Base-by-base conservation (phyloP, 306 rosid genomes). In the Oxytropis ochrocephala region DNA sequence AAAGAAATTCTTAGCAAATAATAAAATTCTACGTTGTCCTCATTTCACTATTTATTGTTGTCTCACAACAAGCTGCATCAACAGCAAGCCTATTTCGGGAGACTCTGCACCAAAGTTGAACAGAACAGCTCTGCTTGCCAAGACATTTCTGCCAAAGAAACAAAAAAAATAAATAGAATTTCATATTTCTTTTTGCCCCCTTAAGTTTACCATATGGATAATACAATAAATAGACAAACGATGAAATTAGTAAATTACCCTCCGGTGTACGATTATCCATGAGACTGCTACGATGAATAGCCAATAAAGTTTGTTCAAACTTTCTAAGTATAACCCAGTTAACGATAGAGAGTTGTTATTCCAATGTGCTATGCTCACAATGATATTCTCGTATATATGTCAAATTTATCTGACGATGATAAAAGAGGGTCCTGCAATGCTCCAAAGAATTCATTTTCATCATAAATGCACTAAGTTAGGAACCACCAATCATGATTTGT, bases 381-480 rank as follows among this genome's bases (percentile, higher is more conserved):
- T 13, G 48, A 65, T 51, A 5, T 44, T 21, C 5, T 56, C 27
- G 2, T 0, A 73, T 48, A 6, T 43, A 89, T 66, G 27, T 84
- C 83, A 52, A 89, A 76, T 30, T 0, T n/a, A 42, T 49, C 8
- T 5, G 94, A 87, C 0, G 96, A 82, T 16, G 96, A 87, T 24
- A 87, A 69, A 52, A 76, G 30, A 63, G 89, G 83, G 30, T 73
- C 81, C 91, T 90, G 88, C 86, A 75, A 68, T 65, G 43, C 58
- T 66, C 53, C 61, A 56, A 68, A 24, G 9, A 16, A 47, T 8
- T 9, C 51, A 27, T 17, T 24, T 52, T 38, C 60, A 52, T 19
- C 12, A 21, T 14, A 4, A 51, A 43, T 11, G 21, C 21, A 30
- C 33, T 11, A 2, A 12, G 1, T 30, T 33, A 48, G 63, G 32